Evolutionary conservation across 2,329 filamentous ascomycete genomes (phyloP).

Genomic region (Aspergillus sojae): DNA sequence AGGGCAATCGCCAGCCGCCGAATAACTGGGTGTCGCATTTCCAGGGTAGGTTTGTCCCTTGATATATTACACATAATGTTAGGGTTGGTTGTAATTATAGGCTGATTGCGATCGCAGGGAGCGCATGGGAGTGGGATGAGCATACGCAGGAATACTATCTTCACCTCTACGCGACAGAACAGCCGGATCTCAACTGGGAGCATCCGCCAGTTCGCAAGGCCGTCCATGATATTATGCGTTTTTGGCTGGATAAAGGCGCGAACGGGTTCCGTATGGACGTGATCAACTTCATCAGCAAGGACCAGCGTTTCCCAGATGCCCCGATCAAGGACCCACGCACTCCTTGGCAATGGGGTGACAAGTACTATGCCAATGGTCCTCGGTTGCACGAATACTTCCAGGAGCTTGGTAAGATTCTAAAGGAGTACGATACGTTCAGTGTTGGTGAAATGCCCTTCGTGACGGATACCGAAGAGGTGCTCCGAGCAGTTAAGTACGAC

Average conservation of each 20-base stretch:
- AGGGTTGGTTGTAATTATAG: rapidly evolving
- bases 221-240: conserved; percentile 73
- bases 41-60: conserved; percentile 29
- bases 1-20: conserved; percentile 67
- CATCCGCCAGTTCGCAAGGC: conserved; percentile 67
- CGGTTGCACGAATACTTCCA: conserved; percentile 61
- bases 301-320: conserved; percentile 54
- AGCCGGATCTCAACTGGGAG: conserved; percentile 88
- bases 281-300: conserved; percentile 73
- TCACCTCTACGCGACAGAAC: conserved; percentile 72
- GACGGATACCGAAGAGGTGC: conserved; percentile 51
- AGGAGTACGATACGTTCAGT: conserved; percentile 61
- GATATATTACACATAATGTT: neutral
- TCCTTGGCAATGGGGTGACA: conserved; percentile 38
- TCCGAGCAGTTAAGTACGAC: conserved; percentile 58
- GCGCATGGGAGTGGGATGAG: conserved; percentile 63
- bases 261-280: conserved; percentile 76
- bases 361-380: conserved; percentile 59
- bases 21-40: conserved; percentile 65
- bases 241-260: conserved; percentile 76
- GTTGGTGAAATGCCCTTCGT: conserved; percentile 64
- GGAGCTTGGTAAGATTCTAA: conserved; percentile 56
- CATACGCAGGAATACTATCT: conserved; percentile 75
- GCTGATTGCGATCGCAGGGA: conserved; percentile 17
- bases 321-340: conserved; percentile 32